Evolutionary conservation across 148 eudicot genomes (phyloP), one percentile per base, ranked within the genome.

Genomic region (Nepenthes mirabilis): DNA sequence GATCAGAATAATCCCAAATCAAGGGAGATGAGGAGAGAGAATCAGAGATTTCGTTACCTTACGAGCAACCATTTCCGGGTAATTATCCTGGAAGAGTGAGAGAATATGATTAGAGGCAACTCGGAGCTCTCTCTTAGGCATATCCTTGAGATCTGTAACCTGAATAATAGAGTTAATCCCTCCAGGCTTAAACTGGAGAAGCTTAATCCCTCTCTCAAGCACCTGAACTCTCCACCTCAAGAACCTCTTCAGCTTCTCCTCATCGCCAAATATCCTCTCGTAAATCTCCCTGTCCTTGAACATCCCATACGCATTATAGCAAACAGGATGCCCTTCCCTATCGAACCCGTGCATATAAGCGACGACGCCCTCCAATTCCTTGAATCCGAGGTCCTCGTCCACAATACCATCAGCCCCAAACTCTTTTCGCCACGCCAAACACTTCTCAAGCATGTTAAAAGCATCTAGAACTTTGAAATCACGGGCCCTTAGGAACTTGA

Each of bases 141-240:
- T 88, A 48, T 89, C 96, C 51, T 93, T 93, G 43, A 93, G 83
- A 67, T 93, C 99, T 57, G 91, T 86, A 37, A 89, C 91, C 49
- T 93, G 99, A 71, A 93, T 84, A n/a, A 93, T 69, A n/a, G 95
- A 82, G 56, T 86, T 93, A 67, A 93, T 65, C 34, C 87, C 96
- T 33, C 85, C 95, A 57, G 96, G 89, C 62, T 77, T 86, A 59
- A 93, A 93, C 60, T 88, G 75, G 40, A 93, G 65, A 33, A 82
- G 36, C 65, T 84, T 75, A 63, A 93, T 76, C 52, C 96, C 96
- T 49, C 82, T 80, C 55, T 93, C 99, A 10, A 93, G 79, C 50
- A 94, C 90, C 57, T 89, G 97, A 66, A 94, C 87, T 13, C 99
- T 86, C 99, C 99, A 94, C 63, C 90, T 82, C 43, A 94, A 64